Evolutionary conservation across 805 yeast species (phyloP), one percentile per base, ranked within the genome.

Genomic region (Sungouiozyma ichnusensis): DNA sequence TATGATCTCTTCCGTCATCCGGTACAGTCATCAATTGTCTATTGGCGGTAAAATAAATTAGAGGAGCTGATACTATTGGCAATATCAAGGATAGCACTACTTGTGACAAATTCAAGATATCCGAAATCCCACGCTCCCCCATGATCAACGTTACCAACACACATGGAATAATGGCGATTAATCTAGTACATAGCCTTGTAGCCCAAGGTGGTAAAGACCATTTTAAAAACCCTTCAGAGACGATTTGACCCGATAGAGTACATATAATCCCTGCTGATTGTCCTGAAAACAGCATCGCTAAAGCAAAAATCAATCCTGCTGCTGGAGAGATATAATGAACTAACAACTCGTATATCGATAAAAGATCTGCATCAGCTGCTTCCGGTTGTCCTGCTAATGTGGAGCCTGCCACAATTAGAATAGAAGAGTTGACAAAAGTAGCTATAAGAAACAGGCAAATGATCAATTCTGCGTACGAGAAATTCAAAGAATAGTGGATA

Each of bases 221-320:
- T 46, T 74, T 69, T 19, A 85, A 69, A 53, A 86, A 88, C 1
- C 97, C 97, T 60, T 87, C 95, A 54, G 85, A 78, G 7, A 87
- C 94, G 77, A 85, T 85, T 59, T 87, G 96, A 32, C 96, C 95
- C 2, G 96, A 88, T 53, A 88, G 71, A 0, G 96, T 88, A 57
- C 95, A 87, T 16, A 87, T 94, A 33, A 90, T 84, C 35, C 96
- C 96, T 2, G 96, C 96, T 53, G 92, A 81, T 56, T 87, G 90
- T n/a, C 97, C 97, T 13, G 90, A 80, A 57, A 84, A 87, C 37
- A 87, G 67, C 63, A 87, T 73, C 1, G 96, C 96, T 39, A 86
- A 63, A 0, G 95, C 96, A 68, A 88, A 87, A 0, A 87, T 80
- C 8, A 84, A 67, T 4, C 95, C 97, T 0, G 96, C 97, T 4